Percentiles rank a stretch among this genome's conserved stretches.
These are phyloP conservation scores for Schizopora paradoxa DNA, from an alignment of 1,284 basidiomycete genomes.

Conservation along the genomic window DNA sequence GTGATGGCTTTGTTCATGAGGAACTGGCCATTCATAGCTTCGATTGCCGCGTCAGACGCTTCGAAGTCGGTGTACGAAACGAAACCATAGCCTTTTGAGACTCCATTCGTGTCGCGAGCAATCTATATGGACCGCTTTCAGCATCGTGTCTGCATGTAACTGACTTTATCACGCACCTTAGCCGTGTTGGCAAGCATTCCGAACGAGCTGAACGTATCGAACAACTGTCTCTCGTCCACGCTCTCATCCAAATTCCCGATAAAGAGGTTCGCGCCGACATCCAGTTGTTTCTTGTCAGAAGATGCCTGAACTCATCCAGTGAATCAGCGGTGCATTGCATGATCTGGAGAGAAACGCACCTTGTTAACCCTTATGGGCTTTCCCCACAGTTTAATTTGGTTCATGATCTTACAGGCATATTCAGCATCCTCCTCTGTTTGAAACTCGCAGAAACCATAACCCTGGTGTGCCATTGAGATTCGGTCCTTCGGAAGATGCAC, in stretches of 20 bases:
- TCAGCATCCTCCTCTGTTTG: conserved; percentile 97
- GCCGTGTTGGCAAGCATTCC: conserved; percentile 92
- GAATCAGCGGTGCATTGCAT: conserved; percentile 2
- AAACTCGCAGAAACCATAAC: conserved; percentile 99
- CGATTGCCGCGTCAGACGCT: conserved; percentile 91
- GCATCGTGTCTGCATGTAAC: conserved; percentile 13
- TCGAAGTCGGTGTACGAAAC: conserved; percentile 97
- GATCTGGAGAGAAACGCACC: conserved; percentile 43
- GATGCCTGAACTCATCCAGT: conserved; percentile 52
- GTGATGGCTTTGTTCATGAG: conserved; percentile 96
- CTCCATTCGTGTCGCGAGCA: conserved; percentile 80
- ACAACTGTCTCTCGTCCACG: conserved; percentile 89
- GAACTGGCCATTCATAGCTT: conserved; percentile 96
- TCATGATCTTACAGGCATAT: conserved; percentile 99
- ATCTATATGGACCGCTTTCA: conserved; percentile 48
- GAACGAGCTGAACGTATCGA: conserved; percentile 94
- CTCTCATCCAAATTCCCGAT: conserved; percentile 92
- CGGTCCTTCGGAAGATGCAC: conserved; percentile 99
- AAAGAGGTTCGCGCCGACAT: conserved; percentile 96
- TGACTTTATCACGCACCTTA: conserved; percentile 54
- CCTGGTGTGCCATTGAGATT: conserved; percentile 96
- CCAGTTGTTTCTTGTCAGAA: conserved; percentile 96
- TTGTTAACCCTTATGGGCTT: conserved; percentile 99
- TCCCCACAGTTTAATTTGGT: conserved; percentile 98
- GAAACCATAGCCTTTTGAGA: conserved; percentile 95